Evolutionary conservation across 306 rosid species (phyloP).

Genomic region (Coriaria nepalensis): DNA sequence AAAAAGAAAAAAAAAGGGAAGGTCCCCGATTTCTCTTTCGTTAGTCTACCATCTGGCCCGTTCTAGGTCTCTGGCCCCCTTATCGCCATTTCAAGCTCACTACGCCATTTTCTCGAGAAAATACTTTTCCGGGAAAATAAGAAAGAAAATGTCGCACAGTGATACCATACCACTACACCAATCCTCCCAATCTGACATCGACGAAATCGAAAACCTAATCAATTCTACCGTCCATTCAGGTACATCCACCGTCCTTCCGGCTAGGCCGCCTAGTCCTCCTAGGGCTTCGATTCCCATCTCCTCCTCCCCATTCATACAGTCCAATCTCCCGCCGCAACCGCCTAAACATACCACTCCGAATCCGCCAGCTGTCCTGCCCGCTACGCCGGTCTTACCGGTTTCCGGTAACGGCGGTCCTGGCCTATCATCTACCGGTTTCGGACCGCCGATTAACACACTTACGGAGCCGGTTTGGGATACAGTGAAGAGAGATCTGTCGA

Average conservation of each 20-base stretch:
- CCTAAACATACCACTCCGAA: slow-evolving; percentile 16
- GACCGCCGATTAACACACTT: slow-evolving; percentile 63
- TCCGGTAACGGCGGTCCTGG: slow-evolving; percentile 17
- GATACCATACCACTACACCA: slow-evolving; percentile 83
- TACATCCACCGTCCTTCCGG: slow-evolving; percentile 54
- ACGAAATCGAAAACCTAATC: slow-evolving; percentile 96
- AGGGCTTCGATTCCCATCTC: slow-evolving; percentile 85
- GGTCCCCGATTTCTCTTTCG: too few species aligned
- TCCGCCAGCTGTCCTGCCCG: slow-evolving; percentile 22
- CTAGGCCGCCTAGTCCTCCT: slow-evolving; percentile 62
- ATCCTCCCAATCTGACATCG: slow-evolving; percentile 89
- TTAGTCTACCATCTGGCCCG: too few species aligned
- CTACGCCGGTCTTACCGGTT: slow-evolving; percentile 26
- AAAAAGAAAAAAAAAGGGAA: too few species aligned
- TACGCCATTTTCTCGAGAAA: too few species aligned
- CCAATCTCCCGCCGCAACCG: slow-evolving; percentile 23
- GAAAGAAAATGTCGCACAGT: too few species aligned
- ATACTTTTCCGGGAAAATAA: too few species aligned
- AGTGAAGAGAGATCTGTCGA: slow-evolving; percentile 81
- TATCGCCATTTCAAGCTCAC: too few species aligned
- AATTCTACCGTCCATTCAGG: slow-evolving; percentile 48
- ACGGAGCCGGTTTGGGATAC: slow-evolving; percentile 98
- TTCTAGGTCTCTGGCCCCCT: too few species aligned
- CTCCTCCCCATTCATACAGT: slow-evolving; percentile 33
- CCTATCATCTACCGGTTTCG: slow-evolving; percentile 40